Evolutionary conservation across 1,284 basidiomycete genomes (phyloP).

Genomic region (Apiotrichum laibachii): DNA sequence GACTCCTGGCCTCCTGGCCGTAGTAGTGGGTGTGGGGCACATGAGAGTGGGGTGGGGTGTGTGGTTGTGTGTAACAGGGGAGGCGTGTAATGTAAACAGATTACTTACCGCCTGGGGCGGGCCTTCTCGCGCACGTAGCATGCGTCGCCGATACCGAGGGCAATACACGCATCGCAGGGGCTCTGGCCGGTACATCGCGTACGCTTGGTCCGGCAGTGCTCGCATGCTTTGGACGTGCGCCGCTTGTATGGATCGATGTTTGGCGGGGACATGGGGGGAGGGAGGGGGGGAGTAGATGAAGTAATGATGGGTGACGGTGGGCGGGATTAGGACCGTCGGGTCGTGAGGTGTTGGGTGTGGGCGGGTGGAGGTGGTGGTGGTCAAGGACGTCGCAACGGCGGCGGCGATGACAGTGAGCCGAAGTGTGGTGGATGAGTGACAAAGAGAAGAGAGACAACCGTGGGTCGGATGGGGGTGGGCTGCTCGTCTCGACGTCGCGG

Average conservation of each 20-base stretch:
- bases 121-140: conserved; percentile 30
- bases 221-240: conserved; percentile 29
- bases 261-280: conserved; percentile 8
- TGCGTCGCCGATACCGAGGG: conserved; percentile 14
- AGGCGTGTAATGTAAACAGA: neutral
- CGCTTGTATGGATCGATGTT: conserved; percentile 18
- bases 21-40: no score
- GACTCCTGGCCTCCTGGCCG: no score
- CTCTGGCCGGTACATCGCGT: conserved; percentile 25
- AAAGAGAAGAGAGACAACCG: no score
- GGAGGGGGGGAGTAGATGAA: neutral
- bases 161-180: conserved; percentile 27
- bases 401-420: no score
- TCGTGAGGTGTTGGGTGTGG: neutral
- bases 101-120: conserved; percentile 28
- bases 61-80: neutral
- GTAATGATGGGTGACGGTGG: neutral
- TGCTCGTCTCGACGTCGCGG: no score
- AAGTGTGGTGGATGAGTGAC: no score
- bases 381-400: no score
- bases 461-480: no score
- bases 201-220: conserved; percentile 27
- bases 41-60: no score
- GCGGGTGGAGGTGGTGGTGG: no score
- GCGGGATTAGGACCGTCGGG: neutral